Evolutionary conservation across 306 rosid genomes (phyloP).

Genomic region (Lablab purpureus): DNA sequence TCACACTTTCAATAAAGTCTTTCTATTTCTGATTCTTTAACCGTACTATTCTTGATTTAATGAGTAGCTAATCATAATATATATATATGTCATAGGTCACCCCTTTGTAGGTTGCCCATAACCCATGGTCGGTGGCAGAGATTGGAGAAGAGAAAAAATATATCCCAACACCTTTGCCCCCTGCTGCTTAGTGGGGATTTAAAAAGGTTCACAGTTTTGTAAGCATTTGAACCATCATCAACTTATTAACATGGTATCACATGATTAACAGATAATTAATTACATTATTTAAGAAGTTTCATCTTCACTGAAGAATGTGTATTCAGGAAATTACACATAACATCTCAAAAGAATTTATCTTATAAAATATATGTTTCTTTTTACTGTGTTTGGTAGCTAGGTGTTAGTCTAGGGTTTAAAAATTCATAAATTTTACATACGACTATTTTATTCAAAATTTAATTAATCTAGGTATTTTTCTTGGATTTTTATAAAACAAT

Average conservation of each 20-base stretch:
- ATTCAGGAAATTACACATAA: too few relatives aligned
- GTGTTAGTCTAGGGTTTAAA: too few relatives aligned
- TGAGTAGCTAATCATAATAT: background rate
- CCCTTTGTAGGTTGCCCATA: background rate
- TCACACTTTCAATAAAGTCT: background rate
- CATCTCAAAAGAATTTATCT: too few relatives aligned
- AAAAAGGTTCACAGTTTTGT: background rate
- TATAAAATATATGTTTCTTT: too few relatives aligned
- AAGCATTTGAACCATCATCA: background rate
- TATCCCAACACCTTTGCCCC: background rate
- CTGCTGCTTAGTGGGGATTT: constrained; percentile 8
- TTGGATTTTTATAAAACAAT: too few relatives aligned
- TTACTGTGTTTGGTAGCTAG: too few relatives aligned
- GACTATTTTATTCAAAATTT: too few relatives aligned
- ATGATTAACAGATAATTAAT: too few relatives aligned
- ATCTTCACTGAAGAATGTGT: too few relatives aligned
- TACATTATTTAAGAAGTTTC: background rate
- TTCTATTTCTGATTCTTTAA: background rate
- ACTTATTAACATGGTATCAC: too few relatives aligned
- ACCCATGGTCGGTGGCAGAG: background rate
- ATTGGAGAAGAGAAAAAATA: background rate
- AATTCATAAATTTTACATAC: too few relatives aligned
- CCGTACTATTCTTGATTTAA: background rate
- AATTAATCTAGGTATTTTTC: too few relatives aligned
- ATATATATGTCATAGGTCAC: background rate